These are phyloP conservation scores for Salinomyces thailandicus DNA, from an alignment of 2,329 filamentous ascomycete species.

Conservation along the genomic window DNA sequence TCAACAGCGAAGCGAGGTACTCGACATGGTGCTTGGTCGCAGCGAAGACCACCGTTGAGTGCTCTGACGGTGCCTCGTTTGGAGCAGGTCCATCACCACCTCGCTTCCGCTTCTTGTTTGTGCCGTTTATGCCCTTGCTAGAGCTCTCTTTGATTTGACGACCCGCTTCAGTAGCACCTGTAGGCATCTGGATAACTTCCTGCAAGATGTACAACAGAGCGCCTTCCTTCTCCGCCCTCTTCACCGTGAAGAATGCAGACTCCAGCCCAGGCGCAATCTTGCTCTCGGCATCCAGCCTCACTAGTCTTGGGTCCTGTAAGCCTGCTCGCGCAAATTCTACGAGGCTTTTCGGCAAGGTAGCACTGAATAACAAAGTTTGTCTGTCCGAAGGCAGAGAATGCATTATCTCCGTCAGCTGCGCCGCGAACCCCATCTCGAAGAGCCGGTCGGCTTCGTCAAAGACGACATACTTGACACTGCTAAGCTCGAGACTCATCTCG, in stretches of 20 bases:
- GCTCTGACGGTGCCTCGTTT: conserved; percentile 65
- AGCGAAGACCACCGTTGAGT: conserved; percentile 90
- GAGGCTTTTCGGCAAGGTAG: conserved; percentile 82
- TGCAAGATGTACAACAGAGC: conserved; percentile 80
- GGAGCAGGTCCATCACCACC: conserved; percentile 39
- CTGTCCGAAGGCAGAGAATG: conserved; percentile 72
- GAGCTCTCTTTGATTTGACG: conserved; percentile 36
- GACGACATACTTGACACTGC: conserved; percentile 83
- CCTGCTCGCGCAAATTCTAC: conserved; percentile 94
- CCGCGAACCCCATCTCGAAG: conserved; percentile 97
- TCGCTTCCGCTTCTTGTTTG: conserved; percentile 64
- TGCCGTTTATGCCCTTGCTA: conserved; percentile 41
- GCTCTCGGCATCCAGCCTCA: conserved; percentile 84
- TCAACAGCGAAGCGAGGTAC: conserved; percentile 74
- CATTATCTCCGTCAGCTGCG: conserved; percentile 85
- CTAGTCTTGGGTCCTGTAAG: conserved; percentile 79
- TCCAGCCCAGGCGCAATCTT: conserved; percentile 96
- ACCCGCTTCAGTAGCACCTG: conserved; percentile 48
- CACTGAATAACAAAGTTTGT: conserved; percentile 90
- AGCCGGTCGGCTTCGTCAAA: conserved; percentile 96
- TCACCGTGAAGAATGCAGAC: conserved; percentile 88
- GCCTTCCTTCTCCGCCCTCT: conserved; percentile 87
- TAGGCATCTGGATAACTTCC: conserved; percentile 85
- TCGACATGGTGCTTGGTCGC: conserved; percentile 97
- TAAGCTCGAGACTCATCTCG: conserved; percentile 88